These are phyloP conservation scores for Cladorrhinum sp. DNA, from an alignment of 2,329 filamentous ascomycete genomes.

Conservation along the genomic window DNA sequence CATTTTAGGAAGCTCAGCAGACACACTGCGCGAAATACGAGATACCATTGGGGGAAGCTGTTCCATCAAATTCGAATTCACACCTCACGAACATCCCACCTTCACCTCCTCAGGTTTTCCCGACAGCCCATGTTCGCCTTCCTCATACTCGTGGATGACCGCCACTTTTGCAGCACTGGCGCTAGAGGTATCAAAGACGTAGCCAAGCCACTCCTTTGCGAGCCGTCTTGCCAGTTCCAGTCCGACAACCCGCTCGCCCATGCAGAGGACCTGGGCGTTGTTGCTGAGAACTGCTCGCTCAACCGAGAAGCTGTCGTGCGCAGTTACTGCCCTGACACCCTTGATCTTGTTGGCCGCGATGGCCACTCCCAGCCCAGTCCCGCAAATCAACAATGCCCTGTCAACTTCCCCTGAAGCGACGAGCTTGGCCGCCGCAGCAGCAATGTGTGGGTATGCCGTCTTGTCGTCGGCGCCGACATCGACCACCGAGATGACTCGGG, in stretches of 20 bases:
- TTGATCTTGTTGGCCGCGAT: slow-evolving; percentile 88
- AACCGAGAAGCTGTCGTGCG: slow-evolving; percentile 81
- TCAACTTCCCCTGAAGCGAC: slow-evolving; percentile 65
- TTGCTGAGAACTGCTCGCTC: slow-evolving; percentile 80
- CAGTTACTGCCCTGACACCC: slow-evolving; percentile 81
- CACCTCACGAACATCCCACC: slow-evolving; percentile 13
- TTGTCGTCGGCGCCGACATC: slow-evolving; percentile 75
- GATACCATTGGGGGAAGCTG: background rate
- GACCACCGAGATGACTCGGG: slow-evolving; percentile 63
- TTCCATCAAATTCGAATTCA: background rate
- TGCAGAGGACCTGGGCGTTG: slow-evolving; percentile 81
- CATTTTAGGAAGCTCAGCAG: slow-evolving; percentile 5
- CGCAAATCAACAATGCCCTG: slow-evolving; percentile 78
- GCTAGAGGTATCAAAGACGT: slow-evolving; percentile 67
- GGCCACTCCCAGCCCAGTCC: slow-evolving; percentile 81
- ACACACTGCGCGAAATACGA: background rate
- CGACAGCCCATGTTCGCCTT: slow-evolving; percentile 27
- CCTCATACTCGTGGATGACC: slow-evolving; percentile 34
- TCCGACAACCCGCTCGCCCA: slow-evolving; percentile 80
- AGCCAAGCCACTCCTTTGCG: slow-evolving; percentile 80
- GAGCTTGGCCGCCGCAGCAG: slow-evolving; percentile 66
- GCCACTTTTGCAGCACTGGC: slow-evolving; percentile 56
- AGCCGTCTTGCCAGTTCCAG: slow-evolving; percentile 75
- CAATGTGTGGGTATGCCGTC: slow-evolving; percentile 77
- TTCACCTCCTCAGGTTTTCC: slow-evolving; percentile 19